phyloP scores from a whole-genome alignment of 2,329 filamentous ascomycete species.

The Trichoderma hamatum region DNA sequence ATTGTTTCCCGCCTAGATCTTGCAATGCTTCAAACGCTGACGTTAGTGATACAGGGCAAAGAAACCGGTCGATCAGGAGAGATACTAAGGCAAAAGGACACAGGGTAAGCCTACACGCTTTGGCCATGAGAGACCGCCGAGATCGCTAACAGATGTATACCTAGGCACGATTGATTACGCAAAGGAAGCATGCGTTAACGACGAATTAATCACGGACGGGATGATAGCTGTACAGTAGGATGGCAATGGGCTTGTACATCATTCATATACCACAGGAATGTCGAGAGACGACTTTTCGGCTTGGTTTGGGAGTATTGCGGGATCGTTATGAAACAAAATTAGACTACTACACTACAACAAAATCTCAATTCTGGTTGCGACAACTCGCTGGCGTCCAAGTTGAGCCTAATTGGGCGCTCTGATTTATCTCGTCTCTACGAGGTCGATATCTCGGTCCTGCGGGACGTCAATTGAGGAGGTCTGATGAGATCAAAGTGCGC shows the following conservation, averaged over 20 bases:
- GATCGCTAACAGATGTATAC: not conserved
- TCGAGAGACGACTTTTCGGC: conserved; percentile 23
- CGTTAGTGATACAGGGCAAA: conserved; percentile 59
- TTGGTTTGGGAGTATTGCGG: conserved; percentile 27
- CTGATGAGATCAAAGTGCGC: not conserved
- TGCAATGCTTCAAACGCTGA: not conserved
- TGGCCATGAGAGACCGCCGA: not conserved
- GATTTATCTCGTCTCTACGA: not conserved
- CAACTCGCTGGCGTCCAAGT: not conserved
- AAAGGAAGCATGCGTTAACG: not conserved
- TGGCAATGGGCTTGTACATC: conserved; percentile 26
- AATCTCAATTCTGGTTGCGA: conserved; percentile 26
- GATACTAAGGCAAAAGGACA: conserved; percentile 76
- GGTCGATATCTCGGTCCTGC: not conserved
- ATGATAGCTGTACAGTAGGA: conserved; percentile 25
- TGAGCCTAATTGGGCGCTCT: not conserved
- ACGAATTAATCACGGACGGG: conserved; percentile 7
- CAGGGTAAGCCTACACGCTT: conserved; percentile 59
- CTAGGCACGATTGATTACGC: conserved; percentile 19
- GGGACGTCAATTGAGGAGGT: conserved; percentile 2
- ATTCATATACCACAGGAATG: conserved; percentile 25
- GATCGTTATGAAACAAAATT: conserved; percentile 23
- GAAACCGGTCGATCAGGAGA: conserved; percentile 67
- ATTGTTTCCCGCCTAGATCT: not conserved
- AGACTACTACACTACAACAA: conserved; percentile 23